These are phyloP conservation scores for Eimeria sp. DNA, from an alignment of 169 alveolate species.

Conservation along the genomic window DNA sequence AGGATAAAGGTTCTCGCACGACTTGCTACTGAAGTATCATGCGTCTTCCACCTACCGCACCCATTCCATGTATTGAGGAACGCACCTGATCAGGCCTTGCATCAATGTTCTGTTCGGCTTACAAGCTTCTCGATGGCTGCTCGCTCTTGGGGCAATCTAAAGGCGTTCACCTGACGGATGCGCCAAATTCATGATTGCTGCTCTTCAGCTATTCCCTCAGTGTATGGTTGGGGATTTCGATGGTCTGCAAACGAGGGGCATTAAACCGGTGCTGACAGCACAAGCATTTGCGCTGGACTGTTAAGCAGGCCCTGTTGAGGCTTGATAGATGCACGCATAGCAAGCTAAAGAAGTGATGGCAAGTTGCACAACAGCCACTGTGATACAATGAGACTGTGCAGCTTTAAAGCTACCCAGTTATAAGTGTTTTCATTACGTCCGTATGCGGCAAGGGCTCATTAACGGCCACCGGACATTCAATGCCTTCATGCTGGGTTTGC, in stretches of 20 bases:
- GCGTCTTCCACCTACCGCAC: not conserved
- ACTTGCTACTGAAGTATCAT: not conserved
- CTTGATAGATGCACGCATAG: not conserved
- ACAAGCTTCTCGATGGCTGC: not conserved
- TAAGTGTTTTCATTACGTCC: not conserved
- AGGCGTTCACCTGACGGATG: not conserved
- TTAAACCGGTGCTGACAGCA: not conserved
- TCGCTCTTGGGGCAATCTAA: not conserved
- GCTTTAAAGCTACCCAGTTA: not conserved
- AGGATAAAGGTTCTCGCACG: not conserved
- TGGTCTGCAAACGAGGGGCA: not conserved
- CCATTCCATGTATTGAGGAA: not conserved
- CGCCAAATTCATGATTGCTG: not conserved
- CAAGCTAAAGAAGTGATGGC: not conserved
- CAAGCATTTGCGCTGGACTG: not conserved
- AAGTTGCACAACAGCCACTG: not conserved
- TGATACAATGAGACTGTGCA: not conserved
- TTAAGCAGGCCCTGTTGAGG: not conserved
- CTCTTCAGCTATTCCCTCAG: not conserved
- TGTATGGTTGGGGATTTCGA: not conserved
- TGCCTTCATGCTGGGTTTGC: no score
- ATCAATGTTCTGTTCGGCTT: not conserved
- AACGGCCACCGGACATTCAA: no score
- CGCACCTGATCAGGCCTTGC: not conserved
- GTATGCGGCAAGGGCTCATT: no score